Evolutionary conservation across 108 stramenopile species (phyloP).

Genomic region (Skeletonema tropicum): DNA sequence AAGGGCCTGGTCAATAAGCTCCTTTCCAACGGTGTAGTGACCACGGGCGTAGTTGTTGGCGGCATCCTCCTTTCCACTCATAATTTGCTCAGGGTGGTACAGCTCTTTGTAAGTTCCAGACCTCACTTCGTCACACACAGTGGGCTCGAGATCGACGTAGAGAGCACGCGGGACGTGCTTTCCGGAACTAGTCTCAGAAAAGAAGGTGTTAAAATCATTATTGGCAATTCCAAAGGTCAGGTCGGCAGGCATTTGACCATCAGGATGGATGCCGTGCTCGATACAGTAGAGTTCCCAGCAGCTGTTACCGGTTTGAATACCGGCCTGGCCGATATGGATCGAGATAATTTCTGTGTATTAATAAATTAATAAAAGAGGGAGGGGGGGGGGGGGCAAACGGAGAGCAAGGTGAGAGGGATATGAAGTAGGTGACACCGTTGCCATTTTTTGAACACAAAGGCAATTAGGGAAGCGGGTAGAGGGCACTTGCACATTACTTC

Average conservation of each 20-base stretch:
- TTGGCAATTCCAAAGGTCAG: constrained; percentile 78
- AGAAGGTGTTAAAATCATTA: constrained; percentile 94
- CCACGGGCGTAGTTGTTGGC: constrained; percentile 99
- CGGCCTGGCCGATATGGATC: too few species aligned
- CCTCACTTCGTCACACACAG: too few species aligned
- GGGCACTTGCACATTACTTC: background rate
- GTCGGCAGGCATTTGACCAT: constrained; percentile 92
- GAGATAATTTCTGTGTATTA: too few species aligned
- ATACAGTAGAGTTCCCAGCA: constrained; percentile 99
- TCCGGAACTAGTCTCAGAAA: too few species aligned
- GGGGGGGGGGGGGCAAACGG: background rate
- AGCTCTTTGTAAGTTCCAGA: too few species aligned
- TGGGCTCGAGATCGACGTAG: too few species aligned
- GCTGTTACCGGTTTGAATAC: too few species aligned
- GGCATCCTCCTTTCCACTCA: constrained; percentile 99
- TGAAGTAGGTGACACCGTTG: too few species aligned
- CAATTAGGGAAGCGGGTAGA: too few species aligned
- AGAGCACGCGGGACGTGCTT: too few species aligned
- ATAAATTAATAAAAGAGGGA: too few species aligned
- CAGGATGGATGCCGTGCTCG: constrained; percentile 97
- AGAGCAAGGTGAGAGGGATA: constrained; percentile 1
- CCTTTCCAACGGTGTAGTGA: constrained; percentile 99
- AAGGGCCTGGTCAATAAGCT: constrained; percentile 96
- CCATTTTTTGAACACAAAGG: too few species aligned
- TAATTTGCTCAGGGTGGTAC: constrained; percentile 99